phyloP scores from a whole-genome alignment of 2,329 filamentous ascomycete genomes.

The Penicillium sp. region DNA sequence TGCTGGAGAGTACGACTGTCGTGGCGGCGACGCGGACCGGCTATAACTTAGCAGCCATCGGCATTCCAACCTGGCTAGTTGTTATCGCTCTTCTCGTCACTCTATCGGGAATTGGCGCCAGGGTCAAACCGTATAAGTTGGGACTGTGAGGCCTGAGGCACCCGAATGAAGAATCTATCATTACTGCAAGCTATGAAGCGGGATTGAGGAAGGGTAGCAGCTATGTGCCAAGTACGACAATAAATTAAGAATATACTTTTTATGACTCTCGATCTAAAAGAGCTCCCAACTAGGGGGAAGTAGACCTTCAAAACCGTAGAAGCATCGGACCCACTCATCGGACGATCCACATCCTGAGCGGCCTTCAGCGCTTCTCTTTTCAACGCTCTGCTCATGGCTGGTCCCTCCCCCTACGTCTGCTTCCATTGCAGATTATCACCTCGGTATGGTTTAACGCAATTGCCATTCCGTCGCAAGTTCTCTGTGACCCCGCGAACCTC shows the following conservation, averaged over 20 bases:
- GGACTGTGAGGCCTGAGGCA: slow-evolving; percentile 41
- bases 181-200: background rate
- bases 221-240: background rate
- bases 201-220: background rate
- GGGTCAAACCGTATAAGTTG: slow-evolving; percentile 80
- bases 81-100: slow-evolving; percentile 65
- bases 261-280: too few species aligned
- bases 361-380: slow-evolving; percentile 8
- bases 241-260: too few species aligned
- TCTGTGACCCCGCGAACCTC: slow-evolving; percentile 19
- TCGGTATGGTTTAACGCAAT: slow-evolving; percentile 10
- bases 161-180: background rate
- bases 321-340: background rate
- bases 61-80: slow-evolving; percentile 74
- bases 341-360: slow-evolving; percentile 10
- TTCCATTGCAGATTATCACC: slow-evolving; percentile 31
- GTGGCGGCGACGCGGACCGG: slow-evolving; percentile 71
- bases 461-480: slow-evolving; percentile 21
- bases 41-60: slow-evolving; percentile 66
- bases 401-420: slow-evolving; percentile 33
- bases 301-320: background rate
- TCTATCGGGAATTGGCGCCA: slow-evolving; percentile 68
- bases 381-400: slow-evolving; percentile 21
- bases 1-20: slow-evolving; percentile 71
- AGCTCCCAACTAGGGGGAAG: too few species aligned